These are phyloP conservation scores for Evansstolkia leycettana DNA, from an alignment of 495 filamentous ascomycete genomes.

Conservation along the genomic window DNA sequence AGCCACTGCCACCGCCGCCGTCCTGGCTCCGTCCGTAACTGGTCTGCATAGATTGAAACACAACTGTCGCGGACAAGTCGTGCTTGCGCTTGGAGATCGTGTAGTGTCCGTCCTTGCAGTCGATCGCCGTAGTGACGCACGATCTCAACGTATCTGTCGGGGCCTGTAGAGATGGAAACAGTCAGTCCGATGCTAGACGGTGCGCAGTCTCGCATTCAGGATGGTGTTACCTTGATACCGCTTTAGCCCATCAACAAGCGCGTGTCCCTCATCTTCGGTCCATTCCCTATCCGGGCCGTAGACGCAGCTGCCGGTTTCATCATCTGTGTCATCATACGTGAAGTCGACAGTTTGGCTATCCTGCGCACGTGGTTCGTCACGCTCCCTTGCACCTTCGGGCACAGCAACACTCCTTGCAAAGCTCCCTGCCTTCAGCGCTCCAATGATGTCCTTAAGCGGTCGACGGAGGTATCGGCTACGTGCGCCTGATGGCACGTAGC, in stretches of 20 bases:
- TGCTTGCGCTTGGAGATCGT: slow-evolving; percentile 7
- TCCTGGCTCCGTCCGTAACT: slow-evolving; percentile 7
- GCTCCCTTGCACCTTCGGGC: no score
- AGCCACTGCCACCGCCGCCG: slow-evolving; percentile 15
- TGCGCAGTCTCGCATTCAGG: background rate
- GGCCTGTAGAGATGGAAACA: slow-evolving; percentile 2
- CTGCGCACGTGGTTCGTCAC: no score
- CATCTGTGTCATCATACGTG: background rate
- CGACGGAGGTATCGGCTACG: background rate
- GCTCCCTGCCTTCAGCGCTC: slow-evolving; percentile 1
- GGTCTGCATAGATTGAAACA: background rate
- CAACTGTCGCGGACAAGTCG: background rate
- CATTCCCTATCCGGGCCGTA: slow-evolving; percentile 1
- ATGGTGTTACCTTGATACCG: slow-evolving; percentile 9
- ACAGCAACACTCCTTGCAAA: no score
- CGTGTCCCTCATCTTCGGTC: slow-evolving; percentile 7
- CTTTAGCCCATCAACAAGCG: slow-evolving; percentile 10
- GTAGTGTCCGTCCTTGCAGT: slow-evolving; percentile 6
- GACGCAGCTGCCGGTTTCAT: background rate
- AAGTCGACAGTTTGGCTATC: no score
- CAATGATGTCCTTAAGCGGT: slow-evolving; percentile 4
- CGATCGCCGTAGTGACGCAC: slow-evolving; percentile 3
- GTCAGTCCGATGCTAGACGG: no score
- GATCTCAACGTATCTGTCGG: slow-evolving; percentile 10
- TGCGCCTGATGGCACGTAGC: slow-evolving; percentile 1